Base-by-base conservation (phyloP, 768 basidiomycete species). In the Phylloporus arenicola region DNA sequence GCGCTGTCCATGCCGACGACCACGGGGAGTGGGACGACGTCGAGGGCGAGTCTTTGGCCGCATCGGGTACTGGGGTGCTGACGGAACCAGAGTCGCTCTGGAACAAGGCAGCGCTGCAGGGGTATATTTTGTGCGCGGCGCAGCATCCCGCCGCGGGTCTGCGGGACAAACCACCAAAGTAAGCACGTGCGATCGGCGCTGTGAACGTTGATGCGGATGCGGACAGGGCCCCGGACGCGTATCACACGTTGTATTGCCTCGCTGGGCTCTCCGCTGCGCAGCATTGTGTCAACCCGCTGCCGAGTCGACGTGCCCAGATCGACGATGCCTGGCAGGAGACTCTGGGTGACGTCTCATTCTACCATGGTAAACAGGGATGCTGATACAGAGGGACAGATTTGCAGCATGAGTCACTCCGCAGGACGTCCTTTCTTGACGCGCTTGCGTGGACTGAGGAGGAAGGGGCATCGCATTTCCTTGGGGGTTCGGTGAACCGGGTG, bases 121-220 rank as follows among this genome's bases (percentile, higher is more conserved):
- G 90, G 58, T 99, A 90, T 64, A 78, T 96, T 38, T 70, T 97
- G 2, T 79, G 82, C 44, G 90, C 91, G 16, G 92, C 86, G 0
- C 96, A 99, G 61, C 81, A 86, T 54, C 82, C 84, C 1, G 77
- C 83, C 0, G 94, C 92, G 7, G 96, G 96, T 14, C 67, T 98
- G 45, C 75, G 92, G 20, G 96, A 99, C 63, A 99, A 99, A 63
- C 96, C 96, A 13, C 90, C 91, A 34, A 97, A 96, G 88, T 90
- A 66, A 47, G 12, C 2, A 12, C 12, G 17, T 16, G 14, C 7
- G 13, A 20, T 8, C n/a, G n/a, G 14, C 20, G 3, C 29, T 14
- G 9, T 5, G 20, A 14, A 7, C 29, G 10, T 30, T 45, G 31
- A 45, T 22, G 39, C 14, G n/a, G 29, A 12, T 16, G 25, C 12